A percentile compares a stretch with the other conserved stretches of the same genome.
Conservation (phyloP, 176 grass and related monocot species). For the Echinochloa phyllopogon region DNA sequence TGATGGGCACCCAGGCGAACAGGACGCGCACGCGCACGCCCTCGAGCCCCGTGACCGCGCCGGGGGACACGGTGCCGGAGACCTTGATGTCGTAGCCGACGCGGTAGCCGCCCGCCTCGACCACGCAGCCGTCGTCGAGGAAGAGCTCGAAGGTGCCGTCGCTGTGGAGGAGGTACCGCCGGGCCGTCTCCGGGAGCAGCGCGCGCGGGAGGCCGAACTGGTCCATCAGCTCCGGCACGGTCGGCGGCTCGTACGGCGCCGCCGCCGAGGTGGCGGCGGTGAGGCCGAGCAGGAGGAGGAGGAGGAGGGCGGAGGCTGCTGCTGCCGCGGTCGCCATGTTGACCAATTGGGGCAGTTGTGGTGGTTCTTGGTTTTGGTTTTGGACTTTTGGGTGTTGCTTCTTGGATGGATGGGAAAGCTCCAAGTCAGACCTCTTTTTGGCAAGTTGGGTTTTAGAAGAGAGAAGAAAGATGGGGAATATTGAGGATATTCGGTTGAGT, state of each 20-base stretch:
- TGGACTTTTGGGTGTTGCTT: conserved; percentile 18
- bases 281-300: conserved; percentile 30
- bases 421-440: conserved; percentile 10
- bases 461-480: not conserved
- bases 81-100: conserved; percentile 53
- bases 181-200: conserved; percentile 66
- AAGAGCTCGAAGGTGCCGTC: conserved; percentile 75
- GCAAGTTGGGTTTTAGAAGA: not conserved
- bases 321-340: conserved; percentile 42
- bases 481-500: conserved; percentile 8
- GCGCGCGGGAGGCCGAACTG: conserved; percentile 62
- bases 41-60: conserved; percentile 48
- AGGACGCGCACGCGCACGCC: conserved; percentile 72
- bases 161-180: conserved; percentile 69
- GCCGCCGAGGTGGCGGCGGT: not conserved
- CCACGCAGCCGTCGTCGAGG: conserved; percentile 65
- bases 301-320: conserved; percentile 16
- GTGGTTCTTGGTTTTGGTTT: conserved; percentile 37
- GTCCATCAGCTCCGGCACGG: conserved; percentile 72
- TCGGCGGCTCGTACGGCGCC: conserved; percentile 52
- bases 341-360: not conserved
- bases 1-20: conserved; percentile 69
- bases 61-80: conserved; percentile 42
- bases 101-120: conserved; percentile 48
- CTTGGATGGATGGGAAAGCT: conserved; percentile 33